Percentiles rank a stretch among this genome's conserved stretches.
These are phyloP conservation scores for Ceriops decandra DNA, from an alignment of 345 rosid species.

Conservation along the genomic window DNA sequence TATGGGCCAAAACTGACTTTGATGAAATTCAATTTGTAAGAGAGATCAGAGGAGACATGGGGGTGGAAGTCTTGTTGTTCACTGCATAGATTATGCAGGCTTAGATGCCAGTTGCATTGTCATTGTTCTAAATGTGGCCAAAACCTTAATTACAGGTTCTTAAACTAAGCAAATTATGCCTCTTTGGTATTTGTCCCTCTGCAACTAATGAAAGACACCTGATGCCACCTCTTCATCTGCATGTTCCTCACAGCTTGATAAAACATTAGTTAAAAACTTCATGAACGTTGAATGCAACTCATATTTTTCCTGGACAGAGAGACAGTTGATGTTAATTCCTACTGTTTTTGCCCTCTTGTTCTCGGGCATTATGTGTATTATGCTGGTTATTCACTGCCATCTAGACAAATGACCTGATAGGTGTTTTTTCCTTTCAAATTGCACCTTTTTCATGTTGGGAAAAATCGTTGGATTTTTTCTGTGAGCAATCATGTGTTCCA, in stretches of 20 bases:
- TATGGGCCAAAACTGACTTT: too few species aligned
- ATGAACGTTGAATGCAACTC: neutral
- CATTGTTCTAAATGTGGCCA: neutral
- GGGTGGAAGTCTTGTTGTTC: neutral
- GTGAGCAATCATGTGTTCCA: neutral
- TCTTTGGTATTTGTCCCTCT: neutral
- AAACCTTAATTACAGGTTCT: neutral
- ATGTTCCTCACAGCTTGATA: neutral
- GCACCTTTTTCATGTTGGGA: neutral
- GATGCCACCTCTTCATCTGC: neutral
- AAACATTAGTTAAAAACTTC: neutral
- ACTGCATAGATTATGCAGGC: neutral
- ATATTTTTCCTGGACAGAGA: slow-evolving; percentile 1
- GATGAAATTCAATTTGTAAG: neutral
- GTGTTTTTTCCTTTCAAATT: neutral
- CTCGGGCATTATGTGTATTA: neutral
- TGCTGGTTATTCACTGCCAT: neutral
- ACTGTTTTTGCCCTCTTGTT: neutral
- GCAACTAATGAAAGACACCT: neutral
- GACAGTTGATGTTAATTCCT: neutral
- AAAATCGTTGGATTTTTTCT: neutral
- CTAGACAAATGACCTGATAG: neutral
- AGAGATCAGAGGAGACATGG: neutral
- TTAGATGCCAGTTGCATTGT: neutral
- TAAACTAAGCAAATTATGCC: neutral